Evolutionary conservation across 75 land plant genomes (phyloP), one percentile per base, ranked within the genome.

Genomic region (Adiantum capillusveneris): DNA sequence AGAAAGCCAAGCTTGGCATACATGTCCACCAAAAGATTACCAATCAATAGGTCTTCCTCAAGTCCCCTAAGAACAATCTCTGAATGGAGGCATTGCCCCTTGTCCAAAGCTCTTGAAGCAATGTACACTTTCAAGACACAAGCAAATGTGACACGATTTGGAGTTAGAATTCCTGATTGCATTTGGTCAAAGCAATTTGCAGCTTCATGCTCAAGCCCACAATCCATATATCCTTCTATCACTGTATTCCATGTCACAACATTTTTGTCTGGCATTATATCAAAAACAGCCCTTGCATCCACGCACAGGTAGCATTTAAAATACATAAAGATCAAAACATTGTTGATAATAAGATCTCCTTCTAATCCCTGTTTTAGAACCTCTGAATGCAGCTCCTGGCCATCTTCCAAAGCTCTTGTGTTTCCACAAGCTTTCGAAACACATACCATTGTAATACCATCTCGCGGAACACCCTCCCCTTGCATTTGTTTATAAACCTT

Each of bases 221-320:
- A 27, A 29, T 65, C 58, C 20, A 60, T 45, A 43, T 34, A 58
- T 26, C 61, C 68, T 7, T 36, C 63, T 13, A 65, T 41, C 68
- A 65, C 36, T 19, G 14, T 45, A 17, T 57, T 65, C 68, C 68
- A 65, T 19, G 63, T 39, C 19, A 65, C 56, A 9, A 65, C 63
- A 28, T 57, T 57, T 25, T 39, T 30, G 31, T 64, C 36, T 25
- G 56, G 18, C 3, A 46, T n/a, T 14, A 18, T 46, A 17, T 31
- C 36, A n/a, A 64, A 64, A 36, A 52, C 65, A n/a, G 27, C 42
- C 12, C 57, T 29, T 27, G 56, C 65, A 31, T 64, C 65, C 17
- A 24, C 59, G 24, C 21, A 24, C 16, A 52, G 19, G 27, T 59
- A 52, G 30, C 59, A 50, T 24, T 36, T 64, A 22, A 30, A 31